A percentile compares a stretch with the other conserved stretches of the same genome.
These are phyloP conservation scores for Zygnema circumcarinatum DNA, from an alignment of 139 green algal species.

Conservation along the genomic window DNA sequence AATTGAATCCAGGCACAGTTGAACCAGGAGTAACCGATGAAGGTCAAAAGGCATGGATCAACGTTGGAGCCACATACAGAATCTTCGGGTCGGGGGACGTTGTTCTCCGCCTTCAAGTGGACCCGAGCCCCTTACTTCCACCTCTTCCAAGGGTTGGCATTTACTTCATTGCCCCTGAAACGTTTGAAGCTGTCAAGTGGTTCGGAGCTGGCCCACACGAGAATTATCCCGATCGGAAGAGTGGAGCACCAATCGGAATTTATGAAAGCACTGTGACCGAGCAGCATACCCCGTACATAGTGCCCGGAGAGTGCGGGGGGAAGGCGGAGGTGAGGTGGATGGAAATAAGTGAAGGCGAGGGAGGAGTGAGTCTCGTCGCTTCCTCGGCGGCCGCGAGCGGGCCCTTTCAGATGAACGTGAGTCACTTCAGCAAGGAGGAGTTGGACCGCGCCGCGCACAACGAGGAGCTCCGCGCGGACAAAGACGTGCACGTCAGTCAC, in stretches of 20 bases:
- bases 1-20: background rate
- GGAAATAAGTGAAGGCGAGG: constrained; percentile 52
- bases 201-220: constrained; percentile 87
- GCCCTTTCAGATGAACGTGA: constrained; percentile 55
- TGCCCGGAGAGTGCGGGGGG: constrained; percentile 78
- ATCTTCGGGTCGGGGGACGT: constrained; percentile 31
- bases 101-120: background rate
- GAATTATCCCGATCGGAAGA: constrained; percentile 88
- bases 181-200: constrained; percentile 67
- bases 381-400: too few relatives aligned
- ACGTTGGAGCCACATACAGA: background rate
- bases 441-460: constrained; percentile 35
- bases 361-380: constrained; percentile 4
- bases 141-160: constrained; percentile 60
- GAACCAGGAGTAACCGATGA: background rate
- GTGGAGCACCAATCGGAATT: constrained; percentile 45
- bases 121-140: constrained; percentile 14
- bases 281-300: constrained; percentile 84
- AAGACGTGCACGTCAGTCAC: constrained; percentile 44
- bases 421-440: constrained; percentile 27
- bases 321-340: constrained; percentile 77
- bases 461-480: constrained; percentile 43
- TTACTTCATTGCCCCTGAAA: constrained; percentile 1
- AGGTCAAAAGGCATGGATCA: background rate
- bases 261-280: constrained; percentile 31